A percentile compares a stretch with the other conserved stretches of the same genome.
phyloP scores from a whole-genome alignment of 176 grass and related monocot genomes.

The Panicum miliaceum region DNA sequence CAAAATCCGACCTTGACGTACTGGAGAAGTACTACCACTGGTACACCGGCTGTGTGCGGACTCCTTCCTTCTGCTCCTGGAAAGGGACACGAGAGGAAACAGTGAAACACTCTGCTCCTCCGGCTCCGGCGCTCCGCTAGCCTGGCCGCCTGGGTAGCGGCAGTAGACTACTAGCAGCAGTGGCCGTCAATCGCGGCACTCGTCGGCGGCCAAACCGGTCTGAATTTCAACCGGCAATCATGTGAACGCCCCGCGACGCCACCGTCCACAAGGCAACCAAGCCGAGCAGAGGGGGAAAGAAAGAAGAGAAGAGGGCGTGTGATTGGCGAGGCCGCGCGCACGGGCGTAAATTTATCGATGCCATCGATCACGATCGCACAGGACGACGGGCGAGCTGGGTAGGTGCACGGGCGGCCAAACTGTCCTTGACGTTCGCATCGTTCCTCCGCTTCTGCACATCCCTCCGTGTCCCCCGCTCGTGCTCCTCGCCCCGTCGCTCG shows the following conservation, averaged over 20 bases:
- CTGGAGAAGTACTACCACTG: background rate
- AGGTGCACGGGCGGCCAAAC: constrained; percentile 30
- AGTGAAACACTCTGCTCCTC: background rate
- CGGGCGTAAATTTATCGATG: background rate
- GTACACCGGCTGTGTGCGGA: background rate
- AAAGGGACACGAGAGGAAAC: background rate
- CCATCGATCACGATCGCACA: too few relatives aligned
- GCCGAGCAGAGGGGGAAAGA: background rate
- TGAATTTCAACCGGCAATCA: constrained; percentile 7
- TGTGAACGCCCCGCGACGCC: background rate
- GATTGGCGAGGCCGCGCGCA: background rate
- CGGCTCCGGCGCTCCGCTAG: background rate
- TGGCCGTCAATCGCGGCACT: constrained; percentile 43
- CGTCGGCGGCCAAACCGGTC: background rate
- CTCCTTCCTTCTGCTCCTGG: background rate
- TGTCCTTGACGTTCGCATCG: background rate
- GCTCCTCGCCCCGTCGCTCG: background rate
- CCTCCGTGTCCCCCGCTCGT: background rate
- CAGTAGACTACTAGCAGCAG: background rate
- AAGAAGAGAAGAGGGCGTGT: background rate
- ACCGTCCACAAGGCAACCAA: background rate
- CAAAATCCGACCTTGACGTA: background rate
- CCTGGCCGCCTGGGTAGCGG: background rate
- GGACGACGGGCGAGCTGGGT: background rate
- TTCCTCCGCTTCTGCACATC: background rate